Evolutionary conservation across 1,284 basidiomycete species (phyloP).

Genomic region (Melampsora larici-populina): DNA sequence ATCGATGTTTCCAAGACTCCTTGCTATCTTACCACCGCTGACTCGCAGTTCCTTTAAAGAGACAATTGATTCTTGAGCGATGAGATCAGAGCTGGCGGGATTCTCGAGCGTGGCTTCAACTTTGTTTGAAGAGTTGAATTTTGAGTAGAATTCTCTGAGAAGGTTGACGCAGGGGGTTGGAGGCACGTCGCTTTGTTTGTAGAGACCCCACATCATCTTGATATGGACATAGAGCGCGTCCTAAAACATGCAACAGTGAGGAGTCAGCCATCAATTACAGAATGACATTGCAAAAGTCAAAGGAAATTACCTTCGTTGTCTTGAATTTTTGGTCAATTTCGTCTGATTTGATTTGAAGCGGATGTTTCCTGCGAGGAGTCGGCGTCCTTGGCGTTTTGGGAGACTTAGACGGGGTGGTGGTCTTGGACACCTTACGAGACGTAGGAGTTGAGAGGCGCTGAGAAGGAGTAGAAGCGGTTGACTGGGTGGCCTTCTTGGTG

Average conservation of each 20-base stretch:
- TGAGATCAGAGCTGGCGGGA: not conserved
- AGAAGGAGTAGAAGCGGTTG: not conserved
- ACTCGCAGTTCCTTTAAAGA: not conserved
- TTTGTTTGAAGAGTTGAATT: not conserved
- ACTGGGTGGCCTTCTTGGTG: not conserved
- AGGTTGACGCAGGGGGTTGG: not conserved
- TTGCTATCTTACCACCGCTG: not conserved
- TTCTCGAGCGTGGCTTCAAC: not conserved
- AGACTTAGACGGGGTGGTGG: no score
- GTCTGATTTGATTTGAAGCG: not conserved
- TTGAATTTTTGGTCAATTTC: not conserved
- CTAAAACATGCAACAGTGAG: slow-evolving; percentile 17
- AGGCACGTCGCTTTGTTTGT: slow-evolving; percentile 19
- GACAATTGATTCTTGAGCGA: not conserved
- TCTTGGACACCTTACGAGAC: not conserved
- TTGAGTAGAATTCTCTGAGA: slow-evolving; percentile 14
- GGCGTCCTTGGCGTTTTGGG: no score
- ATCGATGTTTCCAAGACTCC: no score
- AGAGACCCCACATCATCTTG: slow-evolving; percentile 39
- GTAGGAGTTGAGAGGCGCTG: not conserved
- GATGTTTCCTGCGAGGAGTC: not conserved
- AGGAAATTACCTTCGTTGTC: not conserved
- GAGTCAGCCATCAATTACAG: no score
- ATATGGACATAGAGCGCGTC: slow-evolving; percentile 29
- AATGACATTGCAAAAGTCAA: not conserved